Base-by-base conservation (phyloP, 345 rosid species). In the Lepidium aucheri region DNA sequence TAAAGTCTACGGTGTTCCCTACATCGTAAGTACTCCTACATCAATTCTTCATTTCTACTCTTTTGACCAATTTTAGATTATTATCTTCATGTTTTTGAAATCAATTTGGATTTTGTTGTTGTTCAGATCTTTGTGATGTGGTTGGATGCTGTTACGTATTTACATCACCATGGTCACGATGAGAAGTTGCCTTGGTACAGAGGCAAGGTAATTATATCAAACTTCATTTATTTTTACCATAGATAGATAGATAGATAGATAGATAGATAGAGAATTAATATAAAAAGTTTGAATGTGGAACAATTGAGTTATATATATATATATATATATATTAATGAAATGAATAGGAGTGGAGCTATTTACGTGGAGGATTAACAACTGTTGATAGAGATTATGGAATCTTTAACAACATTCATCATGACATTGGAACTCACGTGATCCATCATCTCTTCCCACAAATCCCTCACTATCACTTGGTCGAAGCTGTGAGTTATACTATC, bases 381-480 rank as follows among this genome's bases (percentile, higher is more conserved):
- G 51, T 91, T 10, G 97, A 91, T 63, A 80, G 96, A 15, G 97
- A 91, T 58, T 91, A 91, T 26, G 96, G 96, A 39, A 49, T 73
- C 75, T 80, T 91, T 58, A 91, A 91, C 74, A 81, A 80, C 35
- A 78, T 91, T 67, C 97, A 91, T 76, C 97, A 91, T 60, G 94
- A 91, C 46, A 88, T 86, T 64, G 97, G 97, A 75, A 91, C 97
- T 38, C 96, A 91, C 65, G 96, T 91, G 61, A 82, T 91, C 45
- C 97, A 91, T 56, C 97, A 91, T 69, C 89, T 91, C 60, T 91
- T 91, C 82, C 97, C 97, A 64, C 97, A 91, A 72, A 91, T 91
- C 77, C 97, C 96, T 24, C 97, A 88, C 67, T 88, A 91, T 63
- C 94, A 83, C 68, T 70, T 91, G 34, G 75, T 83, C 3, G 97